Evolutionary conservation across 805 yeast species (phyloP), one percentile per base, ranked within the genome.

Genomic region (Metahyphopichia silvanorum): DNA sequence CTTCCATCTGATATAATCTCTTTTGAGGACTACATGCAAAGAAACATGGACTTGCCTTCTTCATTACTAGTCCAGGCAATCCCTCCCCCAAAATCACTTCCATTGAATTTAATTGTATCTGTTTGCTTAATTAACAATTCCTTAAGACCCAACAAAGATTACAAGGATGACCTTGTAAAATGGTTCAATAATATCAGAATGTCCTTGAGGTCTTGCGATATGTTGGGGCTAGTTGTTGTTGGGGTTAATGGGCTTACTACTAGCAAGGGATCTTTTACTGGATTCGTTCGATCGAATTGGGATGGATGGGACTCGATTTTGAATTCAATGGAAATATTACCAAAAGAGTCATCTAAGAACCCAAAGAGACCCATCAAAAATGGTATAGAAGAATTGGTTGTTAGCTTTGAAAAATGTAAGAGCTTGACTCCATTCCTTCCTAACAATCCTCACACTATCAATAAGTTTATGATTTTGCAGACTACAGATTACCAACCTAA

Each of bases 231-330:
- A 14, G 63, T 76, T 0, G 50, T 72, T 12, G 52, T 69, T 14
- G 80, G 81, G 1, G 55, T 65, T 30, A 65, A 72, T 45, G 71
- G 71, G 1, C 37, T 39, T 6, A 66, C 75, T 6, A 39, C 34
- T 21, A 49, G 55, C 16, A 43, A 43, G 20, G 72, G 75, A 1
- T 63, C 73, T 1, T 75, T 66, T 40, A 53, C 71, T 25, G 80
- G 80, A 3, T 65, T 72, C 46, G 60, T 67, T 0, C 49, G 55
- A 12, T 51, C 62, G 10, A 41, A 42, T 4, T 76, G 79, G 79
- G 52, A 57, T 9, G 77, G 76, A 1, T 73, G 79, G 76, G 57
- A 57, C 21, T 64, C 63, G 4, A 44, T 74, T 15, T 43, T 72
- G 16, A 51, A 55, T n/a, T 66, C 57, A 7, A 36, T 73, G 6